Conservation (phyloP, 2,329 filamentous ascomycete species). For the Hypoxylon sp. region DNA sequence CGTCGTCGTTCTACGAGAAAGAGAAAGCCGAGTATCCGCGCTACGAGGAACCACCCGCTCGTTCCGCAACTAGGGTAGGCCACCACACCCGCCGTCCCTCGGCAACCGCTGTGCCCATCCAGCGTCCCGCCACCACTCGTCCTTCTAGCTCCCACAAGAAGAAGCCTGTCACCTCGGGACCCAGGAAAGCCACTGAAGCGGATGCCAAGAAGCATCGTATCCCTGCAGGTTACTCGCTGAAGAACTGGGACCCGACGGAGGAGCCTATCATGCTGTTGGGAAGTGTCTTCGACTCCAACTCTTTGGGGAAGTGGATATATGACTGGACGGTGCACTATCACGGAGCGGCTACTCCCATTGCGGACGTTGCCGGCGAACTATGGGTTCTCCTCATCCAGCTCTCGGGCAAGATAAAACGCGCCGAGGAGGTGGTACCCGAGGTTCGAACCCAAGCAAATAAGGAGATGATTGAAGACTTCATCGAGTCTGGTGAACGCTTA, state of each 20-base stretch:
- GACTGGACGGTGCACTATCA: conserved; percentile 98
- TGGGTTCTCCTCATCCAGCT: conserved; percentile 96
- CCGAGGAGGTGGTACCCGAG: conserved; percentile 79
- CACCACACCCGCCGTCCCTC: conserved; percentile 61
- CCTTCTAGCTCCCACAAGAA: conserved; percentile 59
- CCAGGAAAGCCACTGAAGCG: conserved; percentile 65
- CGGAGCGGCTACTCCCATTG: conserved; percentile 83
- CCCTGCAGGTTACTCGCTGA: conserved; percentile 89
- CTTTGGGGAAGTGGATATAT: conserved; percentile 98
- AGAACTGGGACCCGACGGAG: conserved; percentile 98
- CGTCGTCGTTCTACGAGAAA: conserved; percentile 55
- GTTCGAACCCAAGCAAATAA: conserved; percentile 80
- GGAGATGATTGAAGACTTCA: conserved; percentile 90
- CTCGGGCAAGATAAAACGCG: conserved; percentile 91
- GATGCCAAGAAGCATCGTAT: conserved; percentile 78
- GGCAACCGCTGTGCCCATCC: conserved; percentile 58
- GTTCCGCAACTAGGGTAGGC: conserved; percentile 56
- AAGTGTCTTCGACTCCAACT: conserved; percentile 97
- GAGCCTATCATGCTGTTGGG: conserved; percentile 93
- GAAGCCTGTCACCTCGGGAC: conserved; percentile 52
- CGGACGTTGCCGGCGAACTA: conserved; percentile 92
- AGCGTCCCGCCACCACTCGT: conserved; percentile 65
- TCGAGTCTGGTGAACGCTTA: conserved; percentile 87
- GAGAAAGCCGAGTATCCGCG: conserved; percentile 58
- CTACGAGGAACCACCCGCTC: conserved; percentile 55